These are phyloP conservation scores for Notholithocarpus densiflorus DNA, from an alignment of 306 rosid genomes.

Conservation along the genomic window DNA sequence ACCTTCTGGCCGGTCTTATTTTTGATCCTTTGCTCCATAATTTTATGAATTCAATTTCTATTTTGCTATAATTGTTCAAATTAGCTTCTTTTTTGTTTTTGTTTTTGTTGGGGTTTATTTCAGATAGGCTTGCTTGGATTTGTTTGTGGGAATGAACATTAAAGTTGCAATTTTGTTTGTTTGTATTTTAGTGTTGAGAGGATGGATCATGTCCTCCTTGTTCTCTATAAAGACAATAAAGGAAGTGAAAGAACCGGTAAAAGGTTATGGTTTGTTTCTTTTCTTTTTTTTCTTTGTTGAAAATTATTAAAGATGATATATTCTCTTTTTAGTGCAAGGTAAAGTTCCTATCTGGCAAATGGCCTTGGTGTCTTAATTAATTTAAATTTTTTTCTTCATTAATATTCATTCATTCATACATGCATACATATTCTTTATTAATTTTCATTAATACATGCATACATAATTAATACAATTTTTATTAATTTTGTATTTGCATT, in stretches of 20 bases:
- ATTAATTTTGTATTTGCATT: no score
- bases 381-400: not conserved
- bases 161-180: not conserved
- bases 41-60: no score
- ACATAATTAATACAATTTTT: no score
- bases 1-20: no score
- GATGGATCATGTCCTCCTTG: not conserved
- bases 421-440: no score
- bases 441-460: no score
- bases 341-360: conserved; percentile 11
- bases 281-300: not conserved
- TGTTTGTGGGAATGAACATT: not conserved
- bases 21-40: no score
- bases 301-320: conserved; percentile 26
- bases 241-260: conserved; percentile 16
- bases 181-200: not conserved
- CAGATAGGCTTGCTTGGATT: conserved; percentile 17
- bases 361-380: not conserved
- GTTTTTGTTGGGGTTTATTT: not conserved
- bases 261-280: conserved; percentile 26
- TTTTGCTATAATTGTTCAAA: no score
- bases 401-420: no score
- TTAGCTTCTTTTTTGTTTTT: no score
- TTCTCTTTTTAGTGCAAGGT: conserved; percentile 3
- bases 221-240: not conserved